Base-by-base conservation (phyloP, 2,329 filamentous ascomycete genomes). In the Talaromyces sp. region DNA sequence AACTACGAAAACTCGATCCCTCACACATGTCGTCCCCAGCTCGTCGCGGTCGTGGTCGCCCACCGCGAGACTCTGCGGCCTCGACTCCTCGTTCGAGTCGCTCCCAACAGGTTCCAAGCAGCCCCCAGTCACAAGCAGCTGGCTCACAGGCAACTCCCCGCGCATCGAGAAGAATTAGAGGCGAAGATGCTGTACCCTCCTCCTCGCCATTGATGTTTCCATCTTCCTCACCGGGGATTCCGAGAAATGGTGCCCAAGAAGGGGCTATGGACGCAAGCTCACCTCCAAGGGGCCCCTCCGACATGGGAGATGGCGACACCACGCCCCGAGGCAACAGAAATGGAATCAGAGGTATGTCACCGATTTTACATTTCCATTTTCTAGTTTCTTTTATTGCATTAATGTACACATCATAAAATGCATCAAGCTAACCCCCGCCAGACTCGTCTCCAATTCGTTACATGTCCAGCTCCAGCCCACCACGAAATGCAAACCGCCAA, bases 371-470 rank as follows among this genome's bases (percentile, higher is more conserved):
- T 52, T 19, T 19, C 27, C n/a, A 22, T 44, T 44, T 22, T 19
- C 15, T 9, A 19, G 8, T 44, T 22, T 47, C n/a, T 8, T 5
- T 25, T 25, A 3, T 17, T 25, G n/a, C 25, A 15, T n/a, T 4
- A 32, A 54, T n/a, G 4, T 7, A n/a, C n/a, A 33, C 33, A 36
- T 58, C 11, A 58, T 30, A 17, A 30, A 44, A 30, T 58, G 9
- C 22, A 25, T 25, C 25, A 53, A 30, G 8, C 49, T 53, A 30
- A 53, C 49, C 13, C 4, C 30, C 44, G 51, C 1, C 67, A 96
- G 93, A 93, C 71, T 98, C 93, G 0, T 98, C 93, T 0, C 93
- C 93, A 1, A 91, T 98, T 67, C 87, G 88, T 73, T 98, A 97
- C 73, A 91, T 91, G 61, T 87, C 92, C 39, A 96, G 92, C 75